phyloP scores from a whole-genome alignment of 2,329 filamentous ascomycete genomes.

The Claviceps purpurea region DNA sequence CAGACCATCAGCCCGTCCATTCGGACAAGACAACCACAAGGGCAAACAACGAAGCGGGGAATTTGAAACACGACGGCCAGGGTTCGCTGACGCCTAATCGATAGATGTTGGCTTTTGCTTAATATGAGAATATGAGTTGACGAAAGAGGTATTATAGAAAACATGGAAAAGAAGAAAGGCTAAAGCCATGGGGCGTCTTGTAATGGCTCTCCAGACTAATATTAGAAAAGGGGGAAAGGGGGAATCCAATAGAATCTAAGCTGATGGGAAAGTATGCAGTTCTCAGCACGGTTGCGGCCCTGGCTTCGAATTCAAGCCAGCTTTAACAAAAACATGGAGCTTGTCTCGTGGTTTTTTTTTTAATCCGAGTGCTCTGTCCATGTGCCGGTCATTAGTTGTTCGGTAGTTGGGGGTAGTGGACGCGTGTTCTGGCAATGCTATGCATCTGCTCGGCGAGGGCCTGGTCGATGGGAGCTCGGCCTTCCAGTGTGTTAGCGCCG shows the following conservation, averaged over 20 bases:
- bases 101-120: conserved; percentile 4
- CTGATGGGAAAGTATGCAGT: conserved; percentile 3
- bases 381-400: not conserved
- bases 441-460: conserved; percentile 5
- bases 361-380: not conserved
- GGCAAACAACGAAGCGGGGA: conserved; percentile 3
- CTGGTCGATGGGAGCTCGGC: conserved; percentile 5
- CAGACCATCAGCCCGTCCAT: too few relatives aligned
- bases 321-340: not conserved
- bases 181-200: conserved; percentile 2
- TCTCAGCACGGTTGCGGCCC: not conserved
- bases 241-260: not conserved
- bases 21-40: not conserved
- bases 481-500: not conserved
- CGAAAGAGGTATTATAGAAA: not conserved
- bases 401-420: conserved; percentile 14
- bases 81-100: conserved; percentile 2
- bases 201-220: not conserved
- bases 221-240: not conserved
- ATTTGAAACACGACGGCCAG: conserved; percentile 2
- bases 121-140: conserved; percentile 4
- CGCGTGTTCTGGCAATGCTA: conserved; percentile 9
- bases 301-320: not conserved
- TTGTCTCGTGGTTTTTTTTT: not conserved
- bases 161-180: conserved; percentile 5